These are phyloP conservation scores for Solanum hybrid DNA, from an alignment of 305 asterid species.

Conservation along the genomic window DNA sequence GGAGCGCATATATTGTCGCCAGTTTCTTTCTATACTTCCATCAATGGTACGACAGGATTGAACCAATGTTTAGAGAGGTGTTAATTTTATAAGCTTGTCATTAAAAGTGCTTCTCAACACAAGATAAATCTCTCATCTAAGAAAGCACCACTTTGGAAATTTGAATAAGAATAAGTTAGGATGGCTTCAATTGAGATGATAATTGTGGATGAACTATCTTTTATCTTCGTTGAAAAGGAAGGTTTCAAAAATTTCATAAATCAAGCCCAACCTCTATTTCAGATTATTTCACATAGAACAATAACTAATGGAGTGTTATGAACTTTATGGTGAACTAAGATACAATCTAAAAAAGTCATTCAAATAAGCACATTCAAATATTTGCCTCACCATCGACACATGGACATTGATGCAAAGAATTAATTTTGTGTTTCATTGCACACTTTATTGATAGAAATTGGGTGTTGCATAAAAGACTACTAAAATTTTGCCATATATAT, in stretches of 20 bases:
- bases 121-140: neutral
- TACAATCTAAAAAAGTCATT: neutral
- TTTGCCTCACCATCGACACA: neutral
- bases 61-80: no score
- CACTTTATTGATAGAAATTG: neutral
- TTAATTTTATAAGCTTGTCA: no score
- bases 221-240: neutral
- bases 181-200: neutral
- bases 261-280: neutral
- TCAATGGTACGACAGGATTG: no score
- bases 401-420: neutral
- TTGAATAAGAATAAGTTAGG: neutral
- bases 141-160: neutral
- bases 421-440: neutral
- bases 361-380: neutral
- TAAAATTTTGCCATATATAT: neutral
- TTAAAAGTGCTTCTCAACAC: neutral
- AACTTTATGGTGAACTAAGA: neutral
- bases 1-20: no score
- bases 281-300: neutral
- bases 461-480: neutral
- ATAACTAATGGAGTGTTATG: no score
- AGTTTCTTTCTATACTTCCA: no score
- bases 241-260: neutral
- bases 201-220: neutral